phyloP scores from a whole-genome alignment of 352 stramenopile genomes.

The Thalassiosira hispida region DNA sequence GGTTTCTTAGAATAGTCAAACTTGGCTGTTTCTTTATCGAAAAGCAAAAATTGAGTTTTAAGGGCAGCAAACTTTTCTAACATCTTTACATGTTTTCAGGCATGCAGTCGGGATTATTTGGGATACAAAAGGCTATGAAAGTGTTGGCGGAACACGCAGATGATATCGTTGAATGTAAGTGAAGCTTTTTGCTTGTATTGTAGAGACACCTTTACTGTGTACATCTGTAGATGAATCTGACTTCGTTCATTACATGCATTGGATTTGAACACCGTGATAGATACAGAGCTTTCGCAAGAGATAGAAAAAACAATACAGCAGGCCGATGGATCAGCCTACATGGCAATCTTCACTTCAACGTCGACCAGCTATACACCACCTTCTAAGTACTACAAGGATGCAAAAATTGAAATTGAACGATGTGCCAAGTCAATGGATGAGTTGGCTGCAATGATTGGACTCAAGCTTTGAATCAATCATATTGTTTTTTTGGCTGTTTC shows the following conservation, averaged over 20 bases:
- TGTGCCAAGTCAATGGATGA: constrained; percentile 48
- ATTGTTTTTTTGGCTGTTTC: background rate
- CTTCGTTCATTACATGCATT: background rate
- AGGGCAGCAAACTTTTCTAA: too few species aligned
- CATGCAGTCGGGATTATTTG: constrained; percentile 46
- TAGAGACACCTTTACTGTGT: background rate
- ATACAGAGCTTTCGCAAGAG: constrained; percentile 51
- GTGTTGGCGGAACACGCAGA: constrained; percentile 45
- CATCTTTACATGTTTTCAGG: too few species aligned
- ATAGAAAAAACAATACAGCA: constrained; percentile 47
- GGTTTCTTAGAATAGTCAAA: too few species aligned
- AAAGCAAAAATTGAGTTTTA: too few species aligned
- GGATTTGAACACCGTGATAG: background rate
- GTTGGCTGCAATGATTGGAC: constrained; percentile 43
- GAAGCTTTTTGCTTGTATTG: background rate
- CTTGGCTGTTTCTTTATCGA: too few species aligned
- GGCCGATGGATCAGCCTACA: constrained; percentile 54
- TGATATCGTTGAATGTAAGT: constrained; percentile 63
- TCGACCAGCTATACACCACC: constrained; percentile 42
- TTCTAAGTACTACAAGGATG: constrained; percentile 61
- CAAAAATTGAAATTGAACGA: constrained; percentile 55
- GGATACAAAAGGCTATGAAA: constrained; percentile 63
- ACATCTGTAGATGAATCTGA: constrained; percentile 2
- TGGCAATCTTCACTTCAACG: constrained; percentile 49
- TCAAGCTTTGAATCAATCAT: background rate